Base-by-base conservation (phyloP, 345 rosid genomes). In the Leavenworthia alabamica region DNA sequence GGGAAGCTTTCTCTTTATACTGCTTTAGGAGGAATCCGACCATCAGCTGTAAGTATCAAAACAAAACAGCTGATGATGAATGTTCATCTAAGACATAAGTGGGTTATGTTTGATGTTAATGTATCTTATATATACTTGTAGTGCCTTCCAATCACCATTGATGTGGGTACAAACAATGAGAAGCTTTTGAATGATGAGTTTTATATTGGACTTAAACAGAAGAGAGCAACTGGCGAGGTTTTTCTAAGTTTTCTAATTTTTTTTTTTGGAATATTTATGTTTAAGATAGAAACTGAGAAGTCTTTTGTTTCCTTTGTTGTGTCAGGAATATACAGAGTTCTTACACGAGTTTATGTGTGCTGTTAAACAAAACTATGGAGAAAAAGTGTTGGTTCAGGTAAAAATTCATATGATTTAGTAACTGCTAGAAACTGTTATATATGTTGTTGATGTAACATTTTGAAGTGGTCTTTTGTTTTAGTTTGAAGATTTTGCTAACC, bases 401-500 rank as follows among this genome's bases (percentile, higher is more conserved):
- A 20, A 20, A 64, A 4, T 57, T 53, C 41, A 56, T 64, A 44
- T 32, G 48, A 22, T 45, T 23, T n/a, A 0, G 1, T 61, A 16
- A 16, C 8, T 28, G n/a, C 39, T 47, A 14, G 4, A 49, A 41
- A 17, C 13, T 32, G 3, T n/a, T n/a, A n/a, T n/a, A n/a, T 17
- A 2, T 44, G 31, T 45, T 73, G 56, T 52, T 26, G 46, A 33
- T 32, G 37, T 39, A 44, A 27, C 12, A 45, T 35, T 36, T 19
- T 19, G 1, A 44, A 8, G 47, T 36, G 7, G 10, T 24, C 22
- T 62, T 62, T 54, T 56, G 81, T 73, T 70, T 51, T 77, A 92
- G 98, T 92, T 92, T 56, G 98, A 92, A 75, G 98, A 89, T 80
- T 92, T 92, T 68, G 97, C 97, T 65, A 92, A 92, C 70, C 98